These are phyloP conservation scores for Cladosporium sp. DNA, from an alignment of 2,329 filamentous ascomycete species.

Conservation along the genomic window DNA sequence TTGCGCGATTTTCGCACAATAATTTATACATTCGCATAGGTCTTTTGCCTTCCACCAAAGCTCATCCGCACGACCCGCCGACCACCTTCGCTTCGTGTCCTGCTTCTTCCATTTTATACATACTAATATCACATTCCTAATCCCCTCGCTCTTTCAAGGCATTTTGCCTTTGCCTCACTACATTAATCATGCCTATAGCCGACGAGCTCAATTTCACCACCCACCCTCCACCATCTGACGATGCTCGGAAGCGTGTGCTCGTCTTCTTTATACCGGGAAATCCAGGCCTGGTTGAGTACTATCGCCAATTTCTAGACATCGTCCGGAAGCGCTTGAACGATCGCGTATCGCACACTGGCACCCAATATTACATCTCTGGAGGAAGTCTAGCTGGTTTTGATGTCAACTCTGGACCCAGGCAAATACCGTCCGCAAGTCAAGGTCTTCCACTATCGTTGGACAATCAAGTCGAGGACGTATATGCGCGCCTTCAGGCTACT, in stretches of 20 bases:
- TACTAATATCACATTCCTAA: background rate
- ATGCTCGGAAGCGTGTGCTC: slow-evolving; percentile 42
- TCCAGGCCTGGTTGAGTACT: slow-evolving; percentile 74
- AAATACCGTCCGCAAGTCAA: slow-evolving; percentile 21
- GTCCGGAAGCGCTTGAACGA: slow-evolving; percentile 45
- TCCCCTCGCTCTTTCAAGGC: background rate
- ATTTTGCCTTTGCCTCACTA: background rate
- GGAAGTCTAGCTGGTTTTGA: slow-evolving; percentile 49
- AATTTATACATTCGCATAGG: background rate
- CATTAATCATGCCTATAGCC: background rate
- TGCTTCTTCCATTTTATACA: background rate
- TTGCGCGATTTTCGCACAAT: background rate
- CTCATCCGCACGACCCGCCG: background rate
- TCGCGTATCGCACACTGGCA: slow-evolving; percentile 23
- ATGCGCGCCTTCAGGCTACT: slow-evolving; percentile 4
- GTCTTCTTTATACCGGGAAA: slow-evolving; percentile 77
- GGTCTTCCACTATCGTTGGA: slow-evolving; percentile 11
- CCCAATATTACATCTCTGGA: slow-evolving; percentile 50
- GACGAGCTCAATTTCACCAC: slow-evolving; percentile 9
- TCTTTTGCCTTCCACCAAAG: background rate
- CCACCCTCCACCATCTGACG: background rate
- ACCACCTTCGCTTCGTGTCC: background rate
- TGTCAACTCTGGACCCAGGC: slow-evolving; percentile 26
- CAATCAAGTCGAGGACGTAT: slow-evolving; percentile 14
- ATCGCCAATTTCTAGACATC: slow-evolving; percentile 64